phyloP scores from a whole-genome alignment of 2,329 filamentous ascomycete species.

The Aspergillaceae sp. region DNA sequence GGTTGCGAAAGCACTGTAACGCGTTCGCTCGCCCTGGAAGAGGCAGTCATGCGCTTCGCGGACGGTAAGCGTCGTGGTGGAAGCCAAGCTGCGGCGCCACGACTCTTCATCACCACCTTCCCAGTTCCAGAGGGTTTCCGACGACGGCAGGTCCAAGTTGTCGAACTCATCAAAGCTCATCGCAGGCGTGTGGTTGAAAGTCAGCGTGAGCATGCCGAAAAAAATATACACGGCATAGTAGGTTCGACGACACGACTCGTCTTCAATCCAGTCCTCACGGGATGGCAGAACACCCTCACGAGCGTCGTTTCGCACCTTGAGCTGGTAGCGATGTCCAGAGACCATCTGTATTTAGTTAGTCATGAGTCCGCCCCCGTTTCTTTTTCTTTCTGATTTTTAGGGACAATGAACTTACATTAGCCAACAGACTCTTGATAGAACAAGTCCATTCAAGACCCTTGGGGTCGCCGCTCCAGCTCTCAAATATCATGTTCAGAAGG shows the following conservation, averaged over 20 bases:
- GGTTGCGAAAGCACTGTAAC: slow-evolving; percentile 93
- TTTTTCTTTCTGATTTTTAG: no score
- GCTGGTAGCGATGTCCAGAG: slow-evolving; percentile 88
- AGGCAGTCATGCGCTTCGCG: slow-evolving; percentile 90
- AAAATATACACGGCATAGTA: slow-evolving; percentile 99
- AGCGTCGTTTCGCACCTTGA: slow-evolving; percentile 85
- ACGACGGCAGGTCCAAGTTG: slow-evolving; percentile 81
- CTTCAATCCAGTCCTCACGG: slow-evolving; percentile 88
- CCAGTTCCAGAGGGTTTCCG: slow-evolving; percentile 89
- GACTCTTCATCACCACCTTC: slow-evolving; percentile 65
- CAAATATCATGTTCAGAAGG: slow-evolving; percentile 95
- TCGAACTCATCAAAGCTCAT: slow-evolving; percentile 99
- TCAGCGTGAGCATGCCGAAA: slow-evolving; percentile 88
- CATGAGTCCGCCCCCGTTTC: slow-evolving; percentile 11
- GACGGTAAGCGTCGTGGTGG: slow-evolving; percentile 70
- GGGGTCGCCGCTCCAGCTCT: slow-evolving; percentile 96
- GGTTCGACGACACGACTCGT: slow-evolving; percentile 90
- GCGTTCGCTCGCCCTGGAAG: slow-evolving; percentile 82
- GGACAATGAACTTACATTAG: slow-evolving; percentile 46
- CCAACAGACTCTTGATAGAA: slow-evolving; percentile 94
- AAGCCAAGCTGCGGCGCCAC: slow-evolving; percentile 73
- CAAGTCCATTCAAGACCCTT: slow-evolving; percentile 98
- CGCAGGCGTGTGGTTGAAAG: slow-evolving; percentile 95
- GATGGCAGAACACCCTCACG: slow-evolving; percentile 67
- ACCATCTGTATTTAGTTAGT: slow-evolving; percentile 57